These are phyloP conservation scores for Verticillium tricorpus DNA, from an alignment of 2,329 filamentous ascomycete genomes.

Conservation along the genomic window DNA sequence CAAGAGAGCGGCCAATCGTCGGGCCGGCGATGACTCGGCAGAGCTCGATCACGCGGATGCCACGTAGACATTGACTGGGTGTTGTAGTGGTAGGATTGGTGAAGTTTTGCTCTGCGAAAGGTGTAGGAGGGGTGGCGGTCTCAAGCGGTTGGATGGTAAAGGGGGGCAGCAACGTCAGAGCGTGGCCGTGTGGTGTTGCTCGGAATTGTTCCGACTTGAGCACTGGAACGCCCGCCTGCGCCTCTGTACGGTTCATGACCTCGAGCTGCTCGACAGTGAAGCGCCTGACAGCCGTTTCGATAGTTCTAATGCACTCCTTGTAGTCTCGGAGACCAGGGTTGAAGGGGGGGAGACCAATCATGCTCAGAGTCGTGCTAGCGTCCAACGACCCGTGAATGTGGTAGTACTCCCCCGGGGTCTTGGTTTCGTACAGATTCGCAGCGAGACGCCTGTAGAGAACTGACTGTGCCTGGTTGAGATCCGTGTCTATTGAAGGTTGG, in stretches of 20 bases:
- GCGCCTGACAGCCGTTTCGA: slow-evolving; percentile 47
- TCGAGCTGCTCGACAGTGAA: slow-evolving; percentile 49
- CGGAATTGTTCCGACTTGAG: slow-evolving; percentile 51
- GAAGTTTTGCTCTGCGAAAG: slow-evolving; percentile 16
- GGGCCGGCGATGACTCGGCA: slow-evolving; percentile 66
- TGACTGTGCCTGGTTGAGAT: slow-evolving; percentile 60
- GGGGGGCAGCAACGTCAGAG: slow-evolving; percentile 26
- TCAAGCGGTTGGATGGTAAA: slow-evolving; percentile 40
- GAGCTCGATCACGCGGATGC: slow-evolving; percentile 63
- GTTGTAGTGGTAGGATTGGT: slow-evolving; percentile 13
- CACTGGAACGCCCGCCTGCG: slow-evolving; percentile 51
- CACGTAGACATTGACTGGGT: slow-evolving; percentile 38
- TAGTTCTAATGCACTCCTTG: slow-evolving; percentile 46
- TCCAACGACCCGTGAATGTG: slow-evolving; percentile 66
- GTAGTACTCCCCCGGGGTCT: slow-evolving; percentile 54
- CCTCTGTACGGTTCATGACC: slow-evolving; percentile 40
- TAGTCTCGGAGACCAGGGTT: slow-evolving; percentile 54
- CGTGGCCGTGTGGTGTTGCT: slow-evolving; percentile 41
- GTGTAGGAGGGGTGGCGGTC: slow-evolving; percentile 35
- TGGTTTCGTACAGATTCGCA: slow-evolving; percentile 61
- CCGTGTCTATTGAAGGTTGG: slow-evolving; percentile 47
- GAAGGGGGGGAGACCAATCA: slow-evolving; percentile 58
- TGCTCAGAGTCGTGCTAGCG: slow-evolving; percentile 56
- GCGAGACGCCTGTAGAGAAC: slow-evolving; percentile 61
- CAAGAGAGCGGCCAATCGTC: slow-evolving; percentile 59